phyloP scores from a whole-genome alignment of 176 grass and related monocot genomes.

The Pontederia paniculata region DNA sequence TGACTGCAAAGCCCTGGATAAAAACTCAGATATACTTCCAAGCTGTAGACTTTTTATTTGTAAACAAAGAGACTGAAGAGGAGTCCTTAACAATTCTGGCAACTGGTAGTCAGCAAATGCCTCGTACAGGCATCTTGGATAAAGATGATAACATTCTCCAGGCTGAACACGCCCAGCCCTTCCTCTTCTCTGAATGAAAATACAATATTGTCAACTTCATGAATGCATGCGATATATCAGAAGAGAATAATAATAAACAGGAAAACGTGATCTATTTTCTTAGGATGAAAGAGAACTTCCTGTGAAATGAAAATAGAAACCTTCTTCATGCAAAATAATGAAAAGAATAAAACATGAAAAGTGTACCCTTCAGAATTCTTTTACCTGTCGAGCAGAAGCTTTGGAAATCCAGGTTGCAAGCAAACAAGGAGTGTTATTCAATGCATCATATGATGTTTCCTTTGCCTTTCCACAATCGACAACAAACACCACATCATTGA shows the following conservation, averaged over 20 bases:
- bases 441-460: slow-evolving; percentile 98
- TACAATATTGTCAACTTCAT: slow-evolving; percentile 12
- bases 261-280: too few relatives aligned
- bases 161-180: slow-evolving; percentile 94
- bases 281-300: too few relatives aligned
- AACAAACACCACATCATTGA: slow-evolving; percentile 97
- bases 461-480: slow-evolving; percentile 97
- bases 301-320: neutral
- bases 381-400: slow-evolving; percentile 91
- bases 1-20: slow-evolving; percentile 95
- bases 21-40: slow-evolving; percentile 90
- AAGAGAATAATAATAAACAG: too few relatives aligned
- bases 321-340: neutral
- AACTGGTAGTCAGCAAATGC: slow-evolving; percentile 92
- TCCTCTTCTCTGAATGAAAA: slow-evolving; percentile 71
- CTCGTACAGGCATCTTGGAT: slow-evolving; percentile 82
- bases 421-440: slow-evolving; percentile 97
- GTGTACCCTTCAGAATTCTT: neutral
- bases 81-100: slow-evolving; percentile 90
- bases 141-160: slow-evolving; percentile 95
- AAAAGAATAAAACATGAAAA: neutral
- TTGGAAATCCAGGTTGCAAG: slow-evolving; percentile 98
- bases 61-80: slow-evolving; percentile 92
- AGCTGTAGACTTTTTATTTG: slow-evolving; percentile 97
- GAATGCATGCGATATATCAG: slow-evolving; percentile 12